phyloP scores from a whole-genome alignment of 2,329 filamentous ascomycete species.

The Phialophora verrucosa region DNA sequence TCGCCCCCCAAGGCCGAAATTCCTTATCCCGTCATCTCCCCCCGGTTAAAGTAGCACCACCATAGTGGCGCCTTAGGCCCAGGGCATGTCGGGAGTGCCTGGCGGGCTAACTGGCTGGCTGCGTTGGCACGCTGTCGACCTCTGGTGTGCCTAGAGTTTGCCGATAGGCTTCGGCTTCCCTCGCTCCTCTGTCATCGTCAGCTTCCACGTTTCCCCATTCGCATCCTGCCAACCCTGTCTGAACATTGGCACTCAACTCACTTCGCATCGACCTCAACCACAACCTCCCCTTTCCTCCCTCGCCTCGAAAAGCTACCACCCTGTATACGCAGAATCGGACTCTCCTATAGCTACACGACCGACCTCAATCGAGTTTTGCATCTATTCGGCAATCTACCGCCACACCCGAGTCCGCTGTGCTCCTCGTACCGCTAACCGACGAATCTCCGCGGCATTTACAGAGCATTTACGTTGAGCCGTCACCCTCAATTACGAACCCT shows the following conservation, averaged over 20 bases:
- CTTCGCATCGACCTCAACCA: conserved; percentile 1
- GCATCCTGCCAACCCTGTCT: neutral
- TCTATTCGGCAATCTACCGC: conserved; percentile 2
- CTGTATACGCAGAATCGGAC: neutral
- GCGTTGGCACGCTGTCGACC: conserved; percentile 21
- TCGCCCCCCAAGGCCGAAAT: conserved; percentile 1
- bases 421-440: conserved; percentile 11
- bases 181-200: conserved; percentile 11
- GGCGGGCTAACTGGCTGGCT: conserved; percentile 12
- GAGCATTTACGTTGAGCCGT: neutral
- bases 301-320: neutral
- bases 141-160: conserved; percentile 13
- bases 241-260: conserved; percentile 2
- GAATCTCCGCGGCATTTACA: conserved; percentile 17
- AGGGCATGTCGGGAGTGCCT: conserved; percentile 13
- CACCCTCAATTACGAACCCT: neutral
- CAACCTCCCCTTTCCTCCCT: conserved; percentile 11
- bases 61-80: neutral
- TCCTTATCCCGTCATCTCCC: conserved; percentile 16
- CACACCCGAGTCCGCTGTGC: conserved; percentile 5
- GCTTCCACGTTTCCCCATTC: conserved; percentile 20
- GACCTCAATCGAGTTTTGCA: neutral
- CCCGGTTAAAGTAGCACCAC: neutral
- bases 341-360: neutral
- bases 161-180: conserved; percentile 18